Base-by-base conservation (phyloP, 2,329 filamentous ascomycete genomes). In the Blumeria graminis region DNA sequence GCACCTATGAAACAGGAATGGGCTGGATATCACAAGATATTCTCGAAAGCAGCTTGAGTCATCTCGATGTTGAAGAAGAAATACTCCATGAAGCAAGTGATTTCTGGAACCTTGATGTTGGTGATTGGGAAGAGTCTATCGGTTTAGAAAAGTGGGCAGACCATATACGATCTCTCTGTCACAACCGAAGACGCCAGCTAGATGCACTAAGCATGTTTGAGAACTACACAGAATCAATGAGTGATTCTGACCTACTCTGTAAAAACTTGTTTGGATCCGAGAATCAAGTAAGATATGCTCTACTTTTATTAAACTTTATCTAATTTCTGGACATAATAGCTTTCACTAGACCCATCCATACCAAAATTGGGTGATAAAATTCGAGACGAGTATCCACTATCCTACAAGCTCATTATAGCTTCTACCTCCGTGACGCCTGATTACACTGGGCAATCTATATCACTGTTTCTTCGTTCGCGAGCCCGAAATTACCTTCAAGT, bases 1-100 rank as follows among this genome's bases (percentile, higher is more conserved):
- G 78, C 55, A 93, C 89, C 0, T 95, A 93, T 63, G 70, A 75
- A 35, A 68, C 72, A 9, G 86, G 83, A 14, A 92, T 95, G 83
- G 88, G 86, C 43, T 78, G 81, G 76, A 68, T 88, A 33, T 77
- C 75, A 52, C 77, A 81, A 57, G 84, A 90, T 62, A 68, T 74
- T 3, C 67, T 73, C 10, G 58, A 69, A 35, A 65, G 69, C 45
- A 63, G 68, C 3, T 61, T 67, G 55, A 60, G 66, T 51, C 63
- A 64, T 38, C 68, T 71, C 28, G 70, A 73, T 28, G 70, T 71
- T 11, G 76, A 84, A 58, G 75, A 81, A 54, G 81, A 86, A 61
- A 68, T 81, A 2, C 68, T 84, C 59, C 72, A 74, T 46, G 79
- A 88, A 66, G 68, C 74, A 1, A 84, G 82, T 74, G 71, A 80